phyloP scores from a whole-genome alignment of 768 basidiomycete genomes.

The Jaapia argillacea region DNA sequence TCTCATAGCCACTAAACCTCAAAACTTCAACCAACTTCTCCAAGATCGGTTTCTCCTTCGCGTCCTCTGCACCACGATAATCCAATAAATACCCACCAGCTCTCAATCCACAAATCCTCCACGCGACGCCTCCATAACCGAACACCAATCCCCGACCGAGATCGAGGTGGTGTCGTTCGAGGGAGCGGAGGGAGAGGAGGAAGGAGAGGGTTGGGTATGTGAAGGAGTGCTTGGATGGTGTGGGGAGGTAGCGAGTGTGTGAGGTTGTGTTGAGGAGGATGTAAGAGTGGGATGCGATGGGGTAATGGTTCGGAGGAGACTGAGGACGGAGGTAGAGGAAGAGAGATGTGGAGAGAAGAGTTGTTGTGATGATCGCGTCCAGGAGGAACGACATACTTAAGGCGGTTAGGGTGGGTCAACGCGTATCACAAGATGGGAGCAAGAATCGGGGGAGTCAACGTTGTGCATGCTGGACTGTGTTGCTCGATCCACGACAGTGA shows the following conservation, averaged over 20 bases:
- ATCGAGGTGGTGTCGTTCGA: conserved; percentile 40
- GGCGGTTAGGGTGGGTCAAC: too few species aligned
- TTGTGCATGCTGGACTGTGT: too few species aligned
- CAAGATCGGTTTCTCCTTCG: conserved; percentile 21
- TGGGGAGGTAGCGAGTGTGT: conserved; percentile 43
- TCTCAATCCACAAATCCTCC: conserved; percentile 38
- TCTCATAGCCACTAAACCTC: conserved; percentile 15
- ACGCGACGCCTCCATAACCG: conserved; percentile 36
- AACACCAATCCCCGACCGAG: conserved; percentile 40
- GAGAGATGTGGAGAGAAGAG: too few species aligned
- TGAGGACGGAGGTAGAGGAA: too few species aligned
- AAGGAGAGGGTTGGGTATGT: conserved; percentile 50
- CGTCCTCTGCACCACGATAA: conserved; percentile 12
- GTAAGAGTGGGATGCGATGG: conserved; percentile 20
- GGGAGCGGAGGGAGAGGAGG: conserved; percentile 42
- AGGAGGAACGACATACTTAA: too few species aligned
- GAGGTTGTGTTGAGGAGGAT: conserved; percentile 42
- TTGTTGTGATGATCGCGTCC: too few species aligned
- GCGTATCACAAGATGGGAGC: too few species aligned
- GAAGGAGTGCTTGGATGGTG: conserved; percentile 38
- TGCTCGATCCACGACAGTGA: too few species aligned
- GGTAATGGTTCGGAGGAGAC: too few species aligned
- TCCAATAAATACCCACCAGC: conserved; percentile 32
- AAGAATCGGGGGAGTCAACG: too few species aligned
- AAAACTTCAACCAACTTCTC: conserved; percentile 32